phyloP scores from a whole-genome alignment of 257 asterid species.

The Craterostigma plantagineum region DNA sequence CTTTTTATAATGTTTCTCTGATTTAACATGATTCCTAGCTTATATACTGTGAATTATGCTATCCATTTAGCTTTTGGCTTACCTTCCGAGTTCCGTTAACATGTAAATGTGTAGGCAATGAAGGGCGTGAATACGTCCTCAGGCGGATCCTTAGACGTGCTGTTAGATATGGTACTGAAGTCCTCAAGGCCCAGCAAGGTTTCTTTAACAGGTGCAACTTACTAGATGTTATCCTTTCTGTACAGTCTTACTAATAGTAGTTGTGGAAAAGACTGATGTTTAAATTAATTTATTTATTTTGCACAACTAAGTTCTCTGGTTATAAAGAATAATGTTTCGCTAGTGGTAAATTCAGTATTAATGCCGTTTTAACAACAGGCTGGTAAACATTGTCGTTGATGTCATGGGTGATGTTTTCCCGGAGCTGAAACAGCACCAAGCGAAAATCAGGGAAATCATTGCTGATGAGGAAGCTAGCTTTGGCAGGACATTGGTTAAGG shows the following conservation, averaged over 20 bases:
- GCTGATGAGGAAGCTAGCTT: slow-evolving; percentile 89
- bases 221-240: not conserved
- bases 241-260: slow-evolving; percentile 3
- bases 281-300: no score
- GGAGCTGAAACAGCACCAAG: slow-evolving; percentile 57
- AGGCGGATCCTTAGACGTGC: slow-evolving; percentile 96
- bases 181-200: slow-evolving; percentile 70
- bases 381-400: slow-evolving; percentile 68
- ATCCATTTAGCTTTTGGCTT: not conserved
- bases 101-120: slow-evolving; percentile 43
- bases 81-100: not conserved
- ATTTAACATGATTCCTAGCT: no score
- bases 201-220: slow-evolving; percentile 62
- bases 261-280: not conserved
- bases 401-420: slow-evolving; percentile 78
- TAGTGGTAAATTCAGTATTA: not conserved
- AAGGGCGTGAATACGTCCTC: slow-evolving; percentile 94
- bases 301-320: no score
- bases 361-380: slow-evolving; percentile 25
- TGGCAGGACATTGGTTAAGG: slow-evolving; percentile 79
- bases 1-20: no score
- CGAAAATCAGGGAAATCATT: slow-evolving; percentile 47
- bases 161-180: slow-evolving; percentile 96
- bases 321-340: no score
- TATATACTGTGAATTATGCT: no score